Conservation (phyloP, 2,329 filamentous ascomycete genomes). For the Fonsecaea nubica region DNA sequence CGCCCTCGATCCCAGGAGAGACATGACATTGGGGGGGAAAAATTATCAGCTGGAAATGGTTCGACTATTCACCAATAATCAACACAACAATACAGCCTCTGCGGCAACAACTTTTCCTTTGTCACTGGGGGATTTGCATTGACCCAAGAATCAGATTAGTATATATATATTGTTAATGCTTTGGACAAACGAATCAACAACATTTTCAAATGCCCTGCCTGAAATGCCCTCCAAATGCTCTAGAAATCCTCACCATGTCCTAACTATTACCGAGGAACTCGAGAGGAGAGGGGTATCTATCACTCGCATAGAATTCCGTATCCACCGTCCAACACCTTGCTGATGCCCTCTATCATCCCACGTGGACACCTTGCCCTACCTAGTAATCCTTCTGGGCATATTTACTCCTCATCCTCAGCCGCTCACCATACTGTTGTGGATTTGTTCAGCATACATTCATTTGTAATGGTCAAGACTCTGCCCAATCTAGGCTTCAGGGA, state of each 20-base stretch:
- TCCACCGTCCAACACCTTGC: not conserved
- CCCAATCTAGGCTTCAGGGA: constrained; percentile 22
- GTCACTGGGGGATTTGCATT: not conserved
- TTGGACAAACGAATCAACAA: not conserved
- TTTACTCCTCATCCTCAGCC: constrained; percentile 25
- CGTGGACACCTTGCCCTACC: not conserved
- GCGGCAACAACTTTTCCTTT: not conserved
- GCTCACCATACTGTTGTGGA: constrained; percentile 27
- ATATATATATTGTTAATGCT: not conserved
- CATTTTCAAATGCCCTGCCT: not conserved
- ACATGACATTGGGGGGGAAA: not conserved
- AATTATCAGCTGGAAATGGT: not conserved
- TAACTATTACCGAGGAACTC: not conserved
- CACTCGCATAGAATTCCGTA: not conserved
- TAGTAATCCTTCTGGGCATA: constrained; percentile 34
- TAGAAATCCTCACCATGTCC: not conserved
- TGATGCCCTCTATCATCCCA: not conserved
- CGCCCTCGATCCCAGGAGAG: not conserved
- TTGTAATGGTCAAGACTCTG: no score
- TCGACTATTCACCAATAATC: not conserved
- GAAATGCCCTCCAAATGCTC: no score
- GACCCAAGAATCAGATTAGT: not conserved
- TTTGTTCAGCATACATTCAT: not conserved
- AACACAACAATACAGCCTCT: not conserved
- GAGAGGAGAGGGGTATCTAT: not conserved